These are phyloP conservation scores for Gastrolobium bilobum DNA, from an alignment of 306 rosid genomes.

Conservation along the genomic window DNA sequence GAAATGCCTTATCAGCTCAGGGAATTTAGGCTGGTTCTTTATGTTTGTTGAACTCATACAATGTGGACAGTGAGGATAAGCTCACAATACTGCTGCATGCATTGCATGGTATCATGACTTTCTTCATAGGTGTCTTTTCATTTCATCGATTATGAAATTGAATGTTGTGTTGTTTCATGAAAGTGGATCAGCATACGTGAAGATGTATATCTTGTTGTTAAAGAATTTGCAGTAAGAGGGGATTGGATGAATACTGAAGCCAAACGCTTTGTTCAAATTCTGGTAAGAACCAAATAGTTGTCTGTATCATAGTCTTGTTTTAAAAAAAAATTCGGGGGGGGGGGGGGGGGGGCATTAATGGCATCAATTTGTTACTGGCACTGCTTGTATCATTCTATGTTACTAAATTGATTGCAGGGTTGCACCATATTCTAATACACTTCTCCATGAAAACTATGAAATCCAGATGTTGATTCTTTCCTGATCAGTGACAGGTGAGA, in stretches of 20 bases:
- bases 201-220: slow-evolving; percentile 83
- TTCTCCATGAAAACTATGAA: slow-evolving; percentile 37
- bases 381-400: slow-evolving; percentile 5
- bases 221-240: slow-evolving; percentile 73
- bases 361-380: slow-evolving; percentile 30
- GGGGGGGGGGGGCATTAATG: no score
- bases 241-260: slow-evolving; percentile 83
- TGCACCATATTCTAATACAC: slow-evolving; percentile 33
- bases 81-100: slow-evolving; percentile 18
- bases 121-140: slow-evolving; percentile 1
- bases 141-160: slow-evolving; percentile 40
- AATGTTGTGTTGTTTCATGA: slow-evolving; percentile 47
- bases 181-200: slow-evolving; percentile 80
- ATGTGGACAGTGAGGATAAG: slow-evolving; percentile 12
- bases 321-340: not conserved
- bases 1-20: not conserved
- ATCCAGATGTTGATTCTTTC: slow-evolving; percentile 76
- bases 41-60: slow-evolving; percentile 3
- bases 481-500: slow-evolving; percentile 98
- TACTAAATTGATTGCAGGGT: slow-evolving; percentile 38
- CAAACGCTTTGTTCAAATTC: slow-evolving; percentile 67
- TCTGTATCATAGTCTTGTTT: slow-evolving; percentile 22
- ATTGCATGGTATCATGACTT: not conserved
- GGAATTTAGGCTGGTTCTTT: not conserved
- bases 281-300: slow-evolving; percentile 64